These are phyloP conservation scores for Aschersonia sp. DNA, from an alignment of 2,329 filamentous ascomycete species.

Conservation along the genomic window DNA sequence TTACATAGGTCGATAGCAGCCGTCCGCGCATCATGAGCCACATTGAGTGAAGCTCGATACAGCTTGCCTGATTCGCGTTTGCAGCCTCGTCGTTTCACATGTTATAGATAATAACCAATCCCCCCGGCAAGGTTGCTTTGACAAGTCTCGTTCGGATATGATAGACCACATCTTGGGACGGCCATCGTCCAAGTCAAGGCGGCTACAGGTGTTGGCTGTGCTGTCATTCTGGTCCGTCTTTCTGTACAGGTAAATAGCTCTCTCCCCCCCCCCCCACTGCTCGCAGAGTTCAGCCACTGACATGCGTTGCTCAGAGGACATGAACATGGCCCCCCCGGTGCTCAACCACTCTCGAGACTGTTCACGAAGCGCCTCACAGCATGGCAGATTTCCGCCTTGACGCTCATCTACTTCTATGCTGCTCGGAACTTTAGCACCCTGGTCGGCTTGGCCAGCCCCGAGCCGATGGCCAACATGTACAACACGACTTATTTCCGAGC, in stretches of 20 bases:
- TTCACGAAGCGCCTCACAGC: slow-evolving; percentile 60
- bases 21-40: background rate
- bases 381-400: slow-evolving; percentile 81
- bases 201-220: slow-evolving; percentile 83
- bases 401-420: slow-evolving; percentile 81
- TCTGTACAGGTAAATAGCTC: slow-evolving; percentile 47
- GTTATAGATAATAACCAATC: background rate
- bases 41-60: background rate
- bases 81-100: background rate
- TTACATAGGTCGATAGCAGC: too few species aligned
- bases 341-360: slow-evolving; percentile 56
- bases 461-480: slow-evolving; percentile 90
- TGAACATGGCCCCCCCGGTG: slow-evolving; percentile 71
- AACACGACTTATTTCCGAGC: slow-evolving; percentile 84
- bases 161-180: slow-evolving; percentile 85
- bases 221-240: slow-evolving; percentile 86
- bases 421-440: slow-evolving; percentile 89
- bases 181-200: slow-evolving; percentile 80
- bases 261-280: background rate
- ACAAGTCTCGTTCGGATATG: slow-evolving; percentile 21
- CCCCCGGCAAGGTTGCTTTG: too few species aligned
- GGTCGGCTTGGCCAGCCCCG: slow-evolving; percentile 77
- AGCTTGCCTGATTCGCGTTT: background rate
- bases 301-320: slow-evolving; percentile 44
- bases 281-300: too few species aligned